Conservation (phyloP, 768 basidiomycete species). For the Royoungia palumana region DNA sequence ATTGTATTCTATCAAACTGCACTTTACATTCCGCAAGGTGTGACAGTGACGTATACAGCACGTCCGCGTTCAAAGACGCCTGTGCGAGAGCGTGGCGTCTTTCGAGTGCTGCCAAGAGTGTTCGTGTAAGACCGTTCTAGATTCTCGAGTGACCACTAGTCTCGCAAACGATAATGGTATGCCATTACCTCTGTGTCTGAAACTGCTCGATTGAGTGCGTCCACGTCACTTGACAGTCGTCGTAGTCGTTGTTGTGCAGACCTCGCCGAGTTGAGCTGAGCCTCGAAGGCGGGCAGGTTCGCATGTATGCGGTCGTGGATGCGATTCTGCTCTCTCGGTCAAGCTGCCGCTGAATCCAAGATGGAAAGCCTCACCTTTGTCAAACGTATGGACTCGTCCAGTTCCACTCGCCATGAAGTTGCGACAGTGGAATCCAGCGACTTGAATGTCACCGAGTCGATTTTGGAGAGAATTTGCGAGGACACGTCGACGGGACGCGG, state of each 20-base stretch:
- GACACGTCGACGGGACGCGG: constrained; percentile 72
- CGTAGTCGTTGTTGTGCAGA: constrained; percentile 60
- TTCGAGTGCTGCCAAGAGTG: constrained; percentile 51
- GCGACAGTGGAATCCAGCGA: constrained; percentile 59
- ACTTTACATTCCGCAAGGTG: constrained; percentile 53
- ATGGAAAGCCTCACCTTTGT: constrained; percentile 55
- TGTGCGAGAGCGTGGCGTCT: constrained; percentile 63
- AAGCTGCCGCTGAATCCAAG: neutral
- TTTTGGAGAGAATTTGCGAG: constrained; percentile 64
- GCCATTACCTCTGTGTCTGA: constrained; percentile 57
- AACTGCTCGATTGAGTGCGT: constrained; percentile 47
- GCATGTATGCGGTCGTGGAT: constrained; percentile 72
- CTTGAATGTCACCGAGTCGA: constrained; percentile 58
- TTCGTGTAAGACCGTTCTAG: constrained; percentile 69
- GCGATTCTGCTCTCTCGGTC: constrained; percentile 43
- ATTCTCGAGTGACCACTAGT: constrained; percentile 7
- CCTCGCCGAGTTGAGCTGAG: constrained; percentile 58
- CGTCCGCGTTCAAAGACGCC: constrained; percentile 53
- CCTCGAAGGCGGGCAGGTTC: constrained; percentile 60
- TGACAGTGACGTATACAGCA: constrained; percentile 47
- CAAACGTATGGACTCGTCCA: constrained; percentile 65
- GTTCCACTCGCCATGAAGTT: constrained; percentile 65
- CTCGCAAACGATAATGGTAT: constrained; percentile 1
- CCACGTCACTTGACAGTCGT: constrained; percentile 50
- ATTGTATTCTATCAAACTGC: constrained; percentile 43